Conservation (phyloP, 2,329 filamentous ascomycete species). For the Xylaria multiplex region DNA sequence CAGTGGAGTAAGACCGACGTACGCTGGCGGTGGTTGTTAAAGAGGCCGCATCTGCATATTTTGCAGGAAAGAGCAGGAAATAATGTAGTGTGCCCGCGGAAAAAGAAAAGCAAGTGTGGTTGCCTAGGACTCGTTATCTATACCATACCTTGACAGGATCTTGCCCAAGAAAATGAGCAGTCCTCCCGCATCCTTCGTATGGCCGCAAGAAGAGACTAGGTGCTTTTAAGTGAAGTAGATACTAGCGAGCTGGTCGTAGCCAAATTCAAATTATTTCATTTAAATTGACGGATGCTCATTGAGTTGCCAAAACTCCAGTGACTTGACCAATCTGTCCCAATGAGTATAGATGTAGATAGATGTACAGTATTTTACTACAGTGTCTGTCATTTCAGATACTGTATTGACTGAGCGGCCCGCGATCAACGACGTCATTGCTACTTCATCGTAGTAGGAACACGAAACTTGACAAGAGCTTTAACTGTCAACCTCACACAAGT, state of each 20-base stretch:
- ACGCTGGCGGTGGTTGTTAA: constrained; percentile 10
- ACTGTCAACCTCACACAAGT: neutral
- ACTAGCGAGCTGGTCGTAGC: constrained; percentile 34
- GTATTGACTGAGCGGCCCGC: neutral
- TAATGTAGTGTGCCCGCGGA: constrained; percentile 25
- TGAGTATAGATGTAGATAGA: neutral
- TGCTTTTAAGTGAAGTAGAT: constrained; percentile 30
- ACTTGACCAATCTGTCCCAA: neutral
- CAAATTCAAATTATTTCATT: constrained; percentile 23
- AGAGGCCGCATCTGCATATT: constrained; percentile 15
- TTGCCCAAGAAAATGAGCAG: constrained; percentile 17
- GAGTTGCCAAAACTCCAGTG: neutral
- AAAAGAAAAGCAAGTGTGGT: constrained; percentile 17
- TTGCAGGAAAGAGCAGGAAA: constrained; percentile 29
- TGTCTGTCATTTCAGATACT: neutral
- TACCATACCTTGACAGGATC: constrained; percentile 21
- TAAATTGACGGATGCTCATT: neutral
- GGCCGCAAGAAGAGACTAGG: constrained; percentile 25
- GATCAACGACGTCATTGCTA: constrained; percentile 30
- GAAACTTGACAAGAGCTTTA: constrained; percentile 2
- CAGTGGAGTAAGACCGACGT: constrained; percentile 30
- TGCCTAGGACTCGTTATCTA: neutral
- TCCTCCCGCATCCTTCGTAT: constrained; percentile 16
- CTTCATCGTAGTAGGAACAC: constrained; percentile 11
- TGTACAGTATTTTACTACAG: neutral